These are phyloP conservation scores for Aspergillus affinis DNA, from an alignment of 495 filamentous ascomycete species.

Conservation along the genomic window DNA sequence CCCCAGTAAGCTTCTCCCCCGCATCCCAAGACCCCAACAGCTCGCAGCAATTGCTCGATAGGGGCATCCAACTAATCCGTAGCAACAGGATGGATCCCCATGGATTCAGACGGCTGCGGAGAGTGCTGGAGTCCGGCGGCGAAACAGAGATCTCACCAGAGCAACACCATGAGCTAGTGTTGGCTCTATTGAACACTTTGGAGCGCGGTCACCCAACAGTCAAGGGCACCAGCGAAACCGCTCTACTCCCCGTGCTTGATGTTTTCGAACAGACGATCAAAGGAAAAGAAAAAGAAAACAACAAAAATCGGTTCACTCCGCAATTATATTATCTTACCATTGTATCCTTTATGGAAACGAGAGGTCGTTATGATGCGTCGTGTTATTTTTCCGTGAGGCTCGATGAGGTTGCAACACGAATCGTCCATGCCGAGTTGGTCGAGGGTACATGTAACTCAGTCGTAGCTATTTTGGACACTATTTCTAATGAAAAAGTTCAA, in stretches of 20 bases:
- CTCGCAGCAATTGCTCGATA: neutral
- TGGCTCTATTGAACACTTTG: neutral
- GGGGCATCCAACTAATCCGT: neutral
- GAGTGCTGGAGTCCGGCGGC: neutral
- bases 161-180: neutral
- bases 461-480: conserved; percentile 48
- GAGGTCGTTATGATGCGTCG: neutral
- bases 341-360: neutral
- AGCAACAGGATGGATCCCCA: neutral
- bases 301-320: too few relatives aligned
- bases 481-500: conserved; percentile 32
- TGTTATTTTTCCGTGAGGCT: neutral
- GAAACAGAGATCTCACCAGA: neutral
- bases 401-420: neutral
- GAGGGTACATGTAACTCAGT: conserved; percentile 31
- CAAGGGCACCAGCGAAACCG: neutral
- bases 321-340: neutral
- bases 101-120: neutral
- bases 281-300: too few relatives aligned
- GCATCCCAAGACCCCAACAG: neutral
- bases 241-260: neutral
- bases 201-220: too few relatives aligned
- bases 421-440: neutral
- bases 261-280: neutral
- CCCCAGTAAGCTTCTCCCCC: neutral